Evolutionary conservation across 2,329 filamentous ascomycete genomes (phyloP).

Genomic region (Fusarium acutatum): DNA sequence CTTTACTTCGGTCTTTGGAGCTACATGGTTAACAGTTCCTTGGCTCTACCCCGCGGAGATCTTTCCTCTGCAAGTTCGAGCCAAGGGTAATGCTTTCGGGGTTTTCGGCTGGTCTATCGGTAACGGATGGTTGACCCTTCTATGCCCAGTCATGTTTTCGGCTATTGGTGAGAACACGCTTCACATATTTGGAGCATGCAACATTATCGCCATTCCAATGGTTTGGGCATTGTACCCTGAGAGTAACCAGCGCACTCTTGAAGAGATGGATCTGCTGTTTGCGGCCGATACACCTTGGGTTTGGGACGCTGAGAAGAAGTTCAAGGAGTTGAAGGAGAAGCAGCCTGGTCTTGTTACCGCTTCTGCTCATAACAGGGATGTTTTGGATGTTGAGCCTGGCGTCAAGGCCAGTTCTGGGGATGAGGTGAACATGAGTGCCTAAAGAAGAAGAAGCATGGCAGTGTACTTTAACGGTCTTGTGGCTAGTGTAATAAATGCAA

Average conservation of each 20-base stretch:
- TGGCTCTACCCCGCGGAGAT: conserved; percentile 77
- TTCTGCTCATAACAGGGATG: neutral
- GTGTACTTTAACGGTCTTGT: neutral
- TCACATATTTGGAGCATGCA: conserved; percentile 76
- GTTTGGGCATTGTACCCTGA: conserved; percentile 80
- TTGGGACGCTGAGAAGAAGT: conserved; percentile 75
- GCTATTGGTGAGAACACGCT: conserved; percentile 69
- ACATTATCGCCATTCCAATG: conserved; percentile 71
- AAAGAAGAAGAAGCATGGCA: accelerated
- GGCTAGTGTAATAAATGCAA: neutral
- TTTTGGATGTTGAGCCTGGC: conserved; percentile 14
- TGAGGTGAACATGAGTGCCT: conserved; percentile 6
- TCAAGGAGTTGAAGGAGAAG: conserved; percentile 68
- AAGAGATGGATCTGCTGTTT: conserved; percentile 80
- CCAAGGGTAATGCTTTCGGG: conserved; percentile 79
- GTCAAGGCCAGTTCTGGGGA: conserved; percentile 3
- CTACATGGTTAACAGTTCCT: conserved; percentile 62
- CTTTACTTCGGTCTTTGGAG: conserved; percentile 53
- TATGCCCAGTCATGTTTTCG: conserved; percentile 56
- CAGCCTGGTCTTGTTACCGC: conserved; percentile 55
- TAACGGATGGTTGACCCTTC: conserved; percentile 68
- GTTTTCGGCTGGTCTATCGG: conserved; percentile 81
- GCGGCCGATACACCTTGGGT: conserved; percentile 72
- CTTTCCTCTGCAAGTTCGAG: conserved; percentile 74
- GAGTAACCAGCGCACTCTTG: conserved; percentile 76